phyloP scores from a whole-genome alignment of 805 yeast genomes.

The Pichia nakasei region DNA sequence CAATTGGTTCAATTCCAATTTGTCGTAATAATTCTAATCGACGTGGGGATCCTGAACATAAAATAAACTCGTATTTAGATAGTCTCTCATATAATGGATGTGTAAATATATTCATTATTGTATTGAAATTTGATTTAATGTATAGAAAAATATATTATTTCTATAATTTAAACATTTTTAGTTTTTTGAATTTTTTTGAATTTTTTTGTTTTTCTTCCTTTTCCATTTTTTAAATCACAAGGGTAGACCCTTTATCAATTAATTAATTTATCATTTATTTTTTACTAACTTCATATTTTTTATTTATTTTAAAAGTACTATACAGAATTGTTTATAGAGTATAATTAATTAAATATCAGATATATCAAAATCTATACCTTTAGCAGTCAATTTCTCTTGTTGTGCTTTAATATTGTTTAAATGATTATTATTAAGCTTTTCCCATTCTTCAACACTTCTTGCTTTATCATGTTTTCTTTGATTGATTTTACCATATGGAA shows the following conservation, averaged over 20 bases:
- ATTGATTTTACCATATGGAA: slow-evolving; percentile 52
- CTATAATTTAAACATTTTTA: too few relatives aligned
- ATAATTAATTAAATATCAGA: slow-evolving; percentile 16
- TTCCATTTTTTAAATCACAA: too few relatives aligned
- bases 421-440: slow-evolving; percentile 39
- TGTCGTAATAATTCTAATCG: slow-evolving; percentile 62
- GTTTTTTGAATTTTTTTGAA: too few relatives aligned
- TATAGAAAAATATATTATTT: too few relatives aligned
- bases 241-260: too few relatives aligned
- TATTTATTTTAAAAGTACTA: slow-evolving; percentile 2
- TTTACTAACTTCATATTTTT: background rate
- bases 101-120: too few relatives aligned
- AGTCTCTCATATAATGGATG: slow-evolving; percentile 26
- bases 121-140: too few relatives aligned
- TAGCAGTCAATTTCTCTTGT: slow-evolving; percentile 39
- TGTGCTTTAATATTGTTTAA: slow-evolving; percentile 35
- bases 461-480: slow-evolving; percentile 47
- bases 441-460: slow-evolving; percentile 50
- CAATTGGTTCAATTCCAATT: slow-evolving; percentile 35
- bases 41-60: slow-evolving; percentile 84
- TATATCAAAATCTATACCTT: slow-evolving; percentile 49
- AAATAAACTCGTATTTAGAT: slow-evolving; percentile 32
- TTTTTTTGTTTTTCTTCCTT: too few relatives aligned
- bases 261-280: background rate
- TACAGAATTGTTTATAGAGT: too few relatives aligned